Percentiles rank a stretch among this genome's conserved stretches.
Conservation (phyloP, 768 basidiomycete species). For the Infundibulicybe gibba region DNA sequence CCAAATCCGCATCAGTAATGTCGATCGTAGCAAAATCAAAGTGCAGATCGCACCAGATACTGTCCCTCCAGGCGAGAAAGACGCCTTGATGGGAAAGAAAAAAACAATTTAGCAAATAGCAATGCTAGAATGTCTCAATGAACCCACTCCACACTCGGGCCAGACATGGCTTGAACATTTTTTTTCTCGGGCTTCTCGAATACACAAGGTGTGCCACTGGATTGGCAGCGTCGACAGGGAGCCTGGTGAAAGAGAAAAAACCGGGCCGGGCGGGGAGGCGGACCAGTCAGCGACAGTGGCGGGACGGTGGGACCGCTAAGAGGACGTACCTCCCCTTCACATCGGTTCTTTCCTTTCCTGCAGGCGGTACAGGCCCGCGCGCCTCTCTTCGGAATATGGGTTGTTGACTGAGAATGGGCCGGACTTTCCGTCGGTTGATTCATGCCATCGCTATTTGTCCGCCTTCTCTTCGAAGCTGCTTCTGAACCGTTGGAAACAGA, state of each 20-base stretch:
- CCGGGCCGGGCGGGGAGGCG: constrained; percentile 79
- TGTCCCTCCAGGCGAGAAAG: constrained; percentile 83
- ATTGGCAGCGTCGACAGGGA: constrained; percentile 87
- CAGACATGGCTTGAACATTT: constrained; percentile 52
- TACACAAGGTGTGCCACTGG: constrained; percentile 74
- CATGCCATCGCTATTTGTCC: constrained; percentile 36
- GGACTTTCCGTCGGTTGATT: constrained; percentile 30
- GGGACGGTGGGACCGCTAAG: constrained; percentile 36
- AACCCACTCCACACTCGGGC: constrained; percentile 71
- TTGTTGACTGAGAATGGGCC: constrained; percentile 26
- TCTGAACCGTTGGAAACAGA: constrained; percentile 57
- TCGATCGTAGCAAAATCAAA: constrained; percentile 3
- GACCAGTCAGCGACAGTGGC: constrained; percentile 52
- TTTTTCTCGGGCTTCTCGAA: constrained; percentile 95
- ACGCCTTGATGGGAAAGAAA: constrained; percentile 44
- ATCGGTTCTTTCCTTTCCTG: constrained; percentile 90
- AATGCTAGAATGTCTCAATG: constrained; percentile 5
- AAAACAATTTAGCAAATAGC: neutral
- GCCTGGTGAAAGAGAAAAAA: constrained; percentile 49
- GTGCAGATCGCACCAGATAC: constrained; percentile 54
- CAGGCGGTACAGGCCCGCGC: constrained; percentile 86
- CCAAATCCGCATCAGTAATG: constrained; percentile 1
- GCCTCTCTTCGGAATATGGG: constrained; percentile 88
- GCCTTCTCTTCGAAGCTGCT: constrained; percentile 52
- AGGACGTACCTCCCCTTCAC: constrained; percentile 80